Conservation (phyloP, 2,329 filamentous ascomycete species). For the Penicillium polonicum region DNA sequence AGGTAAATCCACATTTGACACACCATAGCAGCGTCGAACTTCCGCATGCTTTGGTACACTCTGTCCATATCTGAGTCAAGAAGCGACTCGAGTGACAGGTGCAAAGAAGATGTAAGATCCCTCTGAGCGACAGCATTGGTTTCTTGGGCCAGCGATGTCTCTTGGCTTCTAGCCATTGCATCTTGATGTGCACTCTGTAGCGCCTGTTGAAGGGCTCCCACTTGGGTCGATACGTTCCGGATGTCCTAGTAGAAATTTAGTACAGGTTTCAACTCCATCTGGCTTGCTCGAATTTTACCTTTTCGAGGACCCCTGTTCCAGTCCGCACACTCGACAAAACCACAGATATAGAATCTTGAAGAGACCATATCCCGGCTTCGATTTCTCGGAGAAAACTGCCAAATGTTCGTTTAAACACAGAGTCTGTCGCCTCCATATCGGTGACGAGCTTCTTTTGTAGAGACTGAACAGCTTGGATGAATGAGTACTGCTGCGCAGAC, state of each 20-base stretch:
- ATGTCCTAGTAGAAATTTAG: slow-evolving; percentile 32
- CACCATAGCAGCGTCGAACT: slow-evolving; percentile 39
- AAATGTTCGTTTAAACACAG: slow-evolving; percentile 26
- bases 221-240: slow-evolving; percentile 25
- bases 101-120: slow-evolving; percentile 33
- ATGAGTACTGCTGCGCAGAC: slow-evolving; percentile 32
- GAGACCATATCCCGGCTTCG: slow-evolving; percentile 23
- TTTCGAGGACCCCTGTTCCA: slow-evolving; percentile 18
- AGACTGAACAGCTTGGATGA: slow-evolving; percentile 31
- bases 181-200: slow-evolving; percentile 32
- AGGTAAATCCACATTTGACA: neutral
- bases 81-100: slow-evolving; percentile 34
- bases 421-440: slow-evolving; percentile 36
- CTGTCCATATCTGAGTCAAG: slow-evolving; percentile 29
- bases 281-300: slow-evolving; percentile 17
- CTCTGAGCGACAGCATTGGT: slow-evolving; percentile 28
- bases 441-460: slow-evolving; percentile 32
- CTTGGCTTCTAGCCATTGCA: slow-evolving; percentile 25
- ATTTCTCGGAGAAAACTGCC: slow-evolving; percentile 27
- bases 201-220: slow-evolving; percentile 24
- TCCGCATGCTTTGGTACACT: slow-evolving; percentile 31
- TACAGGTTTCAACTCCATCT: too few species aligned
- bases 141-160: slow-evolving; percentile 30
- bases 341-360: slow-evolving; percentile 22
- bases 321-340: slow-evolving; percentile 21